These are phyloP conservation scores for Cryphonectria nitschkei DNA, from an alignment of 2,329 filamentous ascomycete species.

Conservation along the genomic window DNA sequence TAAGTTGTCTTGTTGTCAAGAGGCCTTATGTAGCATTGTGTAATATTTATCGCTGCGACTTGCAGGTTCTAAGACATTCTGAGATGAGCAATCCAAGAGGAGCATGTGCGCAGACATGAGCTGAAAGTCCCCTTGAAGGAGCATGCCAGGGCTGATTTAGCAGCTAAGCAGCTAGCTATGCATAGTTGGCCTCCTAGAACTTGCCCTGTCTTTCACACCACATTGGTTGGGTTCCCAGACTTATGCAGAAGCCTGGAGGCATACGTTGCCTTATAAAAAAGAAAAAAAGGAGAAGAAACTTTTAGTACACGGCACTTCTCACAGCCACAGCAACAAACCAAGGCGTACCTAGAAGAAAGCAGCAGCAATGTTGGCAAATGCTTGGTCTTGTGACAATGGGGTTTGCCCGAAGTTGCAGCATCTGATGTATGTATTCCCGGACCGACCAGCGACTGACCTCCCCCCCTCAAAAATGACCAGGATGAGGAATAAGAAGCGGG, in stretches of 20 bases:
- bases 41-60: neutral
- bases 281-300: neutral
- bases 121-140: conserved; percentile 10
- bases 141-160: neutral
- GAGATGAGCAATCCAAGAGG: conserved; percentile 22
- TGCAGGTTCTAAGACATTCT: too few relatives aligned
- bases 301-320: neutral
- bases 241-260: neutral
- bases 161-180: conserved; percentile 4
- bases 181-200: neutral
- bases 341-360: neutral
- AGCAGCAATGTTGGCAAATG: neutral
- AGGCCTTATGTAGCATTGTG: conserved; percentile 8
- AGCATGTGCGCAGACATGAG: conserved; percentile 18
- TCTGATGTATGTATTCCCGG: conserved; percentile 1
- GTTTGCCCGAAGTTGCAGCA: neutral
- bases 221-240: neutral
- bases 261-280: neutral
- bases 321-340: neutral
- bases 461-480: neutral
- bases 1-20: conserved; percentile 4
- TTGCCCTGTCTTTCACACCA: neutral
- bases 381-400: conserved; percentile 5
- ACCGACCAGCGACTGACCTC: neutral
- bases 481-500: neutral